A percentile compares a stretch with the other conserved stretches of the same genome.
Evolutionary conservation across 345 rosid species (phyloP).

Genomic region (Citrus trifoliata): DNA sequence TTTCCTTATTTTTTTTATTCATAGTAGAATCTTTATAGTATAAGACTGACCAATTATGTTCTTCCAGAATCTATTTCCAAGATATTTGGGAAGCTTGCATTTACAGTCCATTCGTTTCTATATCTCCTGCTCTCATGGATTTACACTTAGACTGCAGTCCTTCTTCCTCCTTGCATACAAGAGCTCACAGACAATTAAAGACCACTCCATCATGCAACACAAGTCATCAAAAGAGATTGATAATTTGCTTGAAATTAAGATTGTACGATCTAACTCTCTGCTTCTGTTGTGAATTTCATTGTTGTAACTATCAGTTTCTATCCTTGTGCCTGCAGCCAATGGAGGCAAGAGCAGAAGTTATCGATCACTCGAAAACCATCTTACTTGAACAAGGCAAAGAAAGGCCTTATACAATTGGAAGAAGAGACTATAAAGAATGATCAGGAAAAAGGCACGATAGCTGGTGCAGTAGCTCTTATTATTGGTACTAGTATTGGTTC

Average conservation of each 20-base stretch:
- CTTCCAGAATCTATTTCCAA: constrained; percentile 17
- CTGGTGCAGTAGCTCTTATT: constrained; percentile 58
- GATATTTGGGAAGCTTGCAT: constrained; percentile 20
- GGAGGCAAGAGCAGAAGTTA: constrained; percentile 19
- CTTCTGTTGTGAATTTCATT: not conserved
- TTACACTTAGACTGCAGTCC: not conserved
- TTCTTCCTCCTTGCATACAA: constrained; percentile 16
- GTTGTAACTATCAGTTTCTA: not conserved
- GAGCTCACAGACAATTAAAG: not conserved
- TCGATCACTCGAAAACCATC: not conserved
- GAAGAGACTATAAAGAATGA: constrained; percentile 2
- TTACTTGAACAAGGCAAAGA: constrained; percentile 15
- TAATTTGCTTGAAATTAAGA: constrained; percentile 16
- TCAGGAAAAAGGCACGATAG: constrained; percentile 46
- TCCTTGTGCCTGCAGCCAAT: constrained; percentile 17
- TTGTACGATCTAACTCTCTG: constrained; percentile 17
- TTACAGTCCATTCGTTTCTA: constrained; percentile 20
- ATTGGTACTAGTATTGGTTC: constrained; percentile 65
- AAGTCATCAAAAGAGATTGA: not conserved
- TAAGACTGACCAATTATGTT: not conserved
- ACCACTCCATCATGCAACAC: constrained; percentile 1
- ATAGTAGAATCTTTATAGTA: not conserved
- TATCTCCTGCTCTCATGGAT: constrained; percentile 15
- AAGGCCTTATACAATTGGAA: constrained; percentile 4
- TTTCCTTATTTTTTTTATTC: not conserved